Conservation (phyloP, 768 basidiomycete species). For the Hydnum rufescens region DNA sequence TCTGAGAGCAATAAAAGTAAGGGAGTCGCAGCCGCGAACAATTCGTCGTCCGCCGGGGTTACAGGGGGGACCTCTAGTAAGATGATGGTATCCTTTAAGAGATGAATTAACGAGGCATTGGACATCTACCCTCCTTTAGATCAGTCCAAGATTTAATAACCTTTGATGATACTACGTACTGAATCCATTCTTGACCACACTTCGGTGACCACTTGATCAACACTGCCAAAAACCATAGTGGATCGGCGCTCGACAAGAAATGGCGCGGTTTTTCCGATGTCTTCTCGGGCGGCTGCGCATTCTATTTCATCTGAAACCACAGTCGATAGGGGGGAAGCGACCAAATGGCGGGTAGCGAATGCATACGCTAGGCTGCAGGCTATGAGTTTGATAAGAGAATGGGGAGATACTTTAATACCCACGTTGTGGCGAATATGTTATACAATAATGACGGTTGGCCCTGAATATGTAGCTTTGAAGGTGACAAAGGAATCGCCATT, state of each 20-base stretch:
- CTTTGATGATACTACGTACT: conserved; percentile 20
- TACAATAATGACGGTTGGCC: conserved; percentile 25
- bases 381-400: neutral
- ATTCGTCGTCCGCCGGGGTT: neutral
- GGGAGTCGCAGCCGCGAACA: neutral
- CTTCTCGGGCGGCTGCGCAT: conserved; percentile 27
- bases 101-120: conserved; percentile 21
- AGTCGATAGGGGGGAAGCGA: conserved; percentile 34
- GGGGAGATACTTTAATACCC: conserved; percentile 13
- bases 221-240: conserved; percentile 28
- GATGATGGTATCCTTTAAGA: conserved; percentile 34
- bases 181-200: conserved; percentile 43
- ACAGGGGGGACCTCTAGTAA: conserved; percentile 31
- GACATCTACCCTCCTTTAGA: neutral
- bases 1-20: conserved; percentile 35
- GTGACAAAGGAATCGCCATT: neutral
- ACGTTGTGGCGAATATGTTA: conserved; percentile 53
- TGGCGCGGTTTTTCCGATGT: conserved; percentile 36
- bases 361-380: conserved; percentile 42
- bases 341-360: conserved; percentile 42
- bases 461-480: neutral
- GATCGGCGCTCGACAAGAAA: conserved; percentile 46
- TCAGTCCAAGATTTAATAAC: neutral
- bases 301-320: conserved; percentile 22
- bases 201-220: conserved; percentile 36